These are phyloP conservation scores for Jamesozyma hellenica DNA, from an alignment of 805 yeast species.

Conservation along the genomic window DNA sequence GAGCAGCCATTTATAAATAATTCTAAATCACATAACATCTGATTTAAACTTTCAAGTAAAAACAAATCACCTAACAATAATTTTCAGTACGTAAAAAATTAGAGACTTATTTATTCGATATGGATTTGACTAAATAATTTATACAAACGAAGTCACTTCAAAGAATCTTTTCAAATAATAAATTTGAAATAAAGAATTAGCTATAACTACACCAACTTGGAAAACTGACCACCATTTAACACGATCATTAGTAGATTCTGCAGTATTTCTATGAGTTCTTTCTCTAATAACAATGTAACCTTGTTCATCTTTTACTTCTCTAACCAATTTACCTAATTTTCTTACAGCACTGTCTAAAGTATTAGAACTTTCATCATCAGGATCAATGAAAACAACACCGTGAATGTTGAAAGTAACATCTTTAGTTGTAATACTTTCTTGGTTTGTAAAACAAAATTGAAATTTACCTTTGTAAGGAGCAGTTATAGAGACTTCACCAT, in stretches of 20 bases:
- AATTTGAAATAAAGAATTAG: constrained; percentile 85
- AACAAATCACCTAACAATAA: no score
- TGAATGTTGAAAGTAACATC: constrained; percentile 94
- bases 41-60: no score
- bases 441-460: constrained; percentile 87
- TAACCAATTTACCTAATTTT: constrained; percentile 61
- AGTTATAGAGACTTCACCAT: constrained; percentile 65
- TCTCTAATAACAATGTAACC: constrained; percentile 90
- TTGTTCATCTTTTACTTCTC: constrained; percentile 84
- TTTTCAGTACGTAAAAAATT: no score
- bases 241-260: constrained; percentile 92
- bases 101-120: no score
- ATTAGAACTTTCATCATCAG: constrained; percentile 63
- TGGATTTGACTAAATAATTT: no score
- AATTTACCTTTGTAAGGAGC: constrained; percentile 65
- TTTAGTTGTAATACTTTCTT: constrained; percentile 60
- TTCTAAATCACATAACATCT: no score
- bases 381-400: constrained; percentile 80
- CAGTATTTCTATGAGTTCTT: constrained; percentile 96
- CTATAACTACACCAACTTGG: constrained; percentile 77
- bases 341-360: constrained; percentile 77
- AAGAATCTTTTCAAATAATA: constrained; percentile 89
- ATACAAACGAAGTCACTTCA: constrained; percentile 86
- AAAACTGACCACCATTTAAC: constrained; percentile 97
- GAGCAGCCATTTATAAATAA: no score